A percentile compares a stretch with the other conserved stretches of the same genome.
phyloP scores from a whole-genome alignment of 2,329 filamentous ascomycete species.

The Trichoderma hamatum region DNA sequence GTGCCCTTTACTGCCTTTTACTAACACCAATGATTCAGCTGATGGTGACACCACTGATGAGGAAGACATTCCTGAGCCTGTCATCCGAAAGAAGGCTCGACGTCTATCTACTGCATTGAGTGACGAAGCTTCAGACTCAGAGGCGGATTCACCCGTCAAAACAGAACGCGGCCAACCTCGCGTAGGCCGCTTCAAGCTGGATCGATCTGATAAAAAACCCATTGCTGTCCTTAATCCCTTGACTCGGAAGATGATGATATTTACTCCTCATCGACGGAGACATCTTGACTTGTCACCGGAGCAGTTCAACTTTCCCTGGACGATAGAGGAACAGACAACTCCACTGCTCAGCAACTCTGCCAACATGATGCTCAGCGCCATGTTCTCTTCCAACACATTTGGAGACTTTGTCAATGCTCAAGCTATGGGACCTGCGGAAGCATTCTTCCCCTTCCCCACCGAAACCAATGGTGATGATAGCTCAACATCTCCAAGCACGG shows the following conservation, averaged over 20 bases:
- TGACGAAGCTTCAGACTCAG: slow-evolving; percentile 53
- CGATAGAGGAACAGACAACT: slow-evolving; percentile 47
- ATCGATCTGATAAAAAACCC: slow-evolving; percentile 58
- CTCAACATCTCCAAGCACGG: slow-evolving; percentile 40
- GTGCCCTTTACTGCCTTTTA: slow-evolving; percentile 29
- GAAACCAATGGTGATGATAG: slow-evolving; percentile 61
- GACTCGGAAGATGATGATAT: slow-evolving; percentile 65
- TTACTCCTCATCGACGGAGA: slow-evolving; percentile 56
- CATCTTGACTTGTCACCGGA: slow-evolving; percentile 58
- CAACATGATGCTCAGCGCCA: slow-evolving; percentile 78
- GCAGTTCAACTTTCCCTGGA: slow-evolving; percentile 55
- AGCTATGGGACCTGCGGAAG: slow-evolving; percentile 72
- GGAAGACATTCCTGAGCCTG: slow-evolving; percentile 58
- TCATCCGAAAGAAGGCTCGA: slow-evolving; percentile 52
- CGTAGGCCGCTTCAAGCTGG: slow-evolving; percentile 57
- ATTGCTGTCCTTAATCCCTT: slow-evolving; percentile 61
- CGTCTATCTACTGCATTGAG: slow-evolving; percentile 43
- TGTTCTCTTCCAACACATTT: slow-evolving; percentile 61
- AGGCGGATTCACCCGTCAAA: slow-evolving; percentile 51
- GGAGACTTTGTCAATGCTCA: slow-evolving; percentile 64
- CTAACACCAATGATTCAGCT: slow-evolving; percentile 50
- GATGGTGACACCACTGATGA: slow-evolving; percentile 66
- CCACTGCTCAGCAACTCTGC: slow-evolving; percentile 69
- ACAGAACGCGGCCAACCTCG: slow-evolving; percentile 56
- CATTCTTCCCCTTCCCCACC: slow-evolving; percentile 71